Evolutionary conservation across 2,329 filamentous ascomycete genomes (phyloP).

Genomic region (Penicillium sp.): DNA sequence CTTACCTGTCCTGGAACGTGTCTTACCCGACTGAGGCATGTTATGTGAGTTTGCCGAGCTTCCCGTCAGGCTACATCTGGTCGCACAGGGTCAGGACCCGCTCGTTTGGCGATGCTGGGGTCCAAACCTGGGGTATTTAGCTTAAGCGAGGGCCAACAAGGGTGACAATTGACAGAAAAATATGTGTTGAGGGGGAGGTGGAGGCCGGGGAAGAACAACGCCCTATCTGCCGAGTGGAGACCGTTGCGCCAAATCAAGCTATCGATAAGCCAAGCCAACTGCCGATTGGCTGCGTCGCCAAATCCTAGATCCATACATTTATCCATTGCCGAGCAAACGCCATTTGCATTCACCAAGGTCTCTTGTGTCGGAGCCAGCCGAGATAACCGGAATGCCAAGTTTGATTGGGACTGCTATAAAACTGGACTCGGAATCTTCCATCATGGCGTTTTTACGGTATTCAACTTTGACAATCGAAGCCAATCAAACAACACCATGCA

Average conservation of each 20-base stretch:
- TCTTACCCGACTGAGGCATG: constrained; percentile 24
- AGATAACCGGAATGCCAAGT: not conserved
- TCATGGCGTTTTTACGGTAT: not conserved
- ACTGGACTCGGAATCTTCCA: not conserved
- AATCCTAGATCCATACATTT: not conserved
- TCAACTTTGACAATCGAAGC: not conserved
- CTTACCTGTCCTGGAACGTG: constrained; percentile 29
- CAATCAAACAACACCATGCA: constrained; percentile 18
- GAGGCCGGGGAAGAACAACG: constrained; percentile 8
- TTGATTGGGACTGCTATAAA: not conserved
- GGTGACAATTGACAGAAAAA: not conserved
- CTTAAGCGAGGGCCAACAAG: not conserved
- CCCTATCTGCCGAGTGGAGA: constrained; percentile 16
- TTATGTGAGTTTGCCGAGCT: constrained; percentile 3
- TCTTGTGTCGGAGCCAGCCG: not conserved
- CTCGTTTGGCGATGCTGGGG: not conserved
- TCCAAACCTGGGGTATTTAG: constrained; percentile 2
- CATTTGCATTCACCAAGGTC: not conserved
- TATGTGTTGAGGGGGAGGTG: constrained; percentile 6
- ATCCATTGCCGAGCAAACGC: constrained; percentile 5
- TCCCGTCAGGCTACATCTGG: constrained; percentile 6
- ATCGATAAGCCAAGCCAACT: not conserved
- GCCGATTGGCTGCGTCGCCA: constrained; percentile 29
- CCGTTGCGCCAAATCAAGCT: not conserved
- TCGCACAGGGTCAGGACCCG: not conserved